These are phyloP conservation scores for Magnusiomyces tetraspermus DNA, from an alignment of 1,139 yeast species.

Conservation along the genomic window DNA sequence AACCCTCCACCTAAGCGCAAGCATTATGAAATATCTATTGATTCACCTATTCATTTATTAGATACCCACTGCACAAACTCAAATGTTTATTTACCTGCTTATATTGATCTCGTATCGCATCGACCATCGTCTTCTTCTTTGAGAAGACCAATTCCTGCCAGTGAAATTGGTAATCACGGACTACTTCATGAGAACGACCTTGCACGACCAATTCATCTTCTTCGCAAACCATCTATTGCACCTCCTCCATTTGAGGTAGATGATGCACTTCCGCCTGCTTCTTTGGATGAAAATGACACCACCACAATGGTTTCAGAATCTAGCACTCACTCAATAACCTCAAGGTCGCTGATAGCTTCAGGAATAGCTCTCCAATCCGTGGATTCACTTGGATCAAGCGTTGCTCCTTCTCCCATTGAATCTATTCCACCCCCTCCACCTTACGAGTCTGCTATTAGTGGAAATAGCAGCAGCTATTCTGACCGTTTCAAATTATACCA, in stretches of 20 bases:
- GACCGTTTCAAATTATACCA: constrained; percentile 6
- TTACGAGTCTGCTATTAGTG: constrained; percentile 3
- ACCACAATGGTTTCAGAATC: not conserved
- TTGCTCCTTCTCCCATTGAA: not conserved
- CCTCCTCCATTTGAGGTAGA: constrained; percentile 40
- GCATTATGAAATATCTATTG: constrained; percentile 86
- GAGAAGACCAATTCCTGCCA: constrained; percentile 11
- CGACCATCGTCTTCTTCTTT: constrained; percentile 9
- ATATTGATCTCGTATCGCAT: constrained; percentile 19
- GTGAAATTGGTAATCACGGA: not conserved
- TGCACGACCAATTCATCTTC: constrained; percentile 34
- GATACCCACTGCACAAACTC: constrained; percentile 37
- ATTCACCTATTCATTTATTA: constrained; percentile 76
- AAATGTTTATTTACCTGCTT: constrained; percentile 35
- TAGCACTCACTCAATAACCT: not conserved
- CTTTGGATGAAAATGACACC: not conserved
- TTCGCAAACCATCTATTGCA: constrained; percentile 37
- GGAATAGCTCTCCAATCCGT: not conserved
- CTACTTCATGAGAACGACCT: constrained; percentile 2
- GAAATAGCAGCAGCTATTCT: not conserved
- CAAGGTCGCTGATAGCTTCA: not conserved
- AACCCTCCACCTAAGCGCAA: constrained; percentile 43
- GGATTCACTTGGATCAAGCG: not conserved
- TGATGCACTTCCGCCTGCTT: constrained; percentile 31
- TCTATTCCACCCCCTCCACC: constrained; percentile 4